These are phyloP conservation scores for Hypoxylon intermedium DNA, from an alignment of 495 filamentous ascomycete species.

Conservation along the genomic window DNA sequence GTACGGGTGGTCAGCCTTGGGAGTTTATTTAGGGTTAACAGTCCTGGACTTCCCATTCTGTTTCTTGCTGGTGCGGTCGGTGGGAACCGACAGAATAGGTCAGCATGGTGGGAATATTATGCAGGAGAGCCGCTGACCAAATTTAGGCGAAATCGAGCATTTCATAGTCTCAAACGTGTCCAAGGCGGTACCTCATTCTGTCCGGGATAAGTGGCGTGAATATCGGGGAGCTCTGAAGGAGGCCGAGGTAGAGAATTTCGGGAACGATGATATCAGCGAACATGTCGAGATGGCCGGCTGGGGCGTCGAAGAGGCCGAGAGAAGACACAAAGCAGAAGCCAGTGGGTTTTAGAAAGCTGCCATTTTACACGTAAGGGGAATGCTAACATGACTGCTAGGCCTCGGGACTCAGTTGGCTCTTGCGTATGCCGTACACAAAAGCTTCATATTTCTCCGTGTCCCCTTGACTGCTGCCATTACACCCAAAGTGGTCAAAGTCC, in stretches of 20 bases:
- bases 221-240: constrained; percentile 49
- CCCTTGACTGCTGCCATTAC: constrained; percentile 88
- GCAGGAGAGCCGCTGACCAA: constrained; percentile 20
- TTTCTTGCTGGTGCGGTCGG: constrained; percentile 80
- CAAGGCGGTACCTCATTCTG: constrained; percentile 58
- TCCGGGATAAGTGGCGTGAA: constrained; percentile 53
- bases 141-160: constrained; percentile 58
- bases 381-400: constrained; percentile 42
- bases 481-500: constrained; percentile 86
- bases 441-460: constrained; percentile 92
- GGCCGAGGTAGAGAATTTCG: constrained; percentile 38
- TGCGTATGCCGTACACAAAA: constrained; percentile 97
- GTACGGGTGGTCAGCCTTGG: constrained; percentile 94
- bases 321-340: constrained; percentile 55
- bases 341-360: constrained; percentile 53
- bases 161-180: constrained; percentile 54
- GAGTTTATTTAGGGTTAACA: constrained; percentile 83
- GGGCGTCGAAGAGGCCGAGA: constrained; percentile 61
- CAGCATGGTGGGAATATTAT: constrained; percentile 57
- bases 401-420: constrained; percentile 84
- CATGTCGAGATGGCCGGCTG: constrained; percentile 54
- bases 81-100: constrained; percentile 88
- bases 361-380: background rate
- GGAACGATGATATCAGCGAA: constrained; percentile 41
- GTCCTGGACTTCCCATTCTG: constrained; percentile 95